Evolutionary conservation across 441 rosid genomes (phyloP), one percentile per base, ranked within the genome.

Genomic region (Biscutella laevigata): DNA sequence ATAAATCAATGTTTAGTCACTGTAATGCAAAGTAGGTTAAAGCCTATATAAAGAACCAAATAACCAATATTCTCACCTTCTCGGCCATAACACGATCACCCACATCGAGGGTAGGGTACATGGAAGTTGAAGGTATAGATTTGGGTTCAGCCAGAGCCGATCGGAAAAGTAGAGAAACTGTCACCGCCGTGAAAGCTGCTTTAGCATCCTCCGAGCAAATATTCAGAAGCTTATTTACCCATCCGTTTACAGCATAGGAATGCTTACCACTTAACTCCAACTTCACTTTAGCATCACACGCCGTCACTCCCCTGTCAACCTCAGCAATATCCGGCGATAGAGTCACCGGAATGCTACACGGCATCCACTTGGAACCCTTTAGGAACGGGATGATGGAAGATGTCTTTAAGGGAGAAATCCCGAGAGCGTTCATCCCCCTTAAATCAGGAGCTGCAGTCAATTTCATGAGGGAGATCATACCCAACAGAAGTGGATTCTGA

Each of bases 161-260:
- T 22, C 72, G 72, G 59, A 76, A 83, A 21, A 91, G 67, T 19
- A 91, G 43, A 65, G 72, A 80, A 33, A 91, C 96, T 16, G 94
- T 91, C 15, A 89, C 65, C 1, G 90, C 95, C 4, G 92, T 90
- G 51, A 90, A 77, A 28, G 74, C 82, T 1, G 96, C 98, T 74
- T 87, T 90, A 27, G 86, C 95, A 59, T 90, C 98, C 68, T 90
- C 96, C 1, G 98, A 86, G 57, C 85, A 86, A 7, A 47, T 22
- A 43, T 64, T 71, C 48, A 80, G 66, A 57, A 83, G 6, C 69
- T 72, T 74, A 19, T 86, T 80, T 3, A 90, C 24, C 96, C 94
- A 87, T 29, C 84, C 74, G 26, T 71, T 67, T 16, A 66, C 64
- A 48, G 51, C 57, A 11, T 24, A 64, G 0, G 70, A 71, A 29